Conservation (phyloP, 768 basidiomycete genomes). For the Trametes villosa region DNA sequence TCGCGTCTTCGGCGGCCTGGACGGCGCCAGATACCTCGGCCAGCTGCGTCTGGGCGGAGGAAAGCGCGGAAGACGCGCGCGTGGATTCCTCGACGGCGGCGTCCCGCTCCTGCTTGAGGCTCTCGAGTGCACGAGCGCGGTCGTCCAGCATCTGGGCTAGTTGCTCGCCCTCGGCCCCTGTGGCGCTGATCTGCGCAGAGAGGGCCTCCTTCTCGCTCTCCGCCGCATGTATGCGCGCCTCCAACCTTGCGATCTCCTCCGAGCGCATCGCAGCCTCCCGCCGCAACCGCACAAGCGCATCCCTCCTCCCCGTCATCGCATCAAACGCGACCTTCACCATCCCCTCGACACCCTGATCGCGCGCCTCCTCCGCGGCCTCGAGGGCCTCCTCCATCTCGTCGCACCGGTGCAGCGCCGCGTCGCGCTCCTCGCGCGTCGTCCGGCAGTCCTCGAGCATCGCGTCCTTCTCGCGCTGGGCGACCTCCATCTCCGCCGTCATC, state of each 20-base stretch:
- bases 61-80: neutral
- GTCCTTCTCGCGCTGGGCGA: conserved; percentile 65
- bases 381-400: conserved; percentile 69
- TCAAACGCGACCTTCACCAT: conserved; percentile 31
- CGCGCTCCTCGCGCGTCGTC: conserved; percentile 72
- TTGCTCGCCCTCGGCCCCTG: conserved; percentile 5
- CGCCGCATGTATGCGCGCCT: conserved; percentile 14
- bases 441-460: conserved; percentile 88
- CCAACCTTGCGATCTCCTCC: neutral
- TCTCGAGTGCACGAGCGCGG: neutral
- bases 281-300: neutral
- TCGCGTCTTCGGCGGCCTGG: conserved; percentile 14
- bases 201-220: conserved; percentile 9
- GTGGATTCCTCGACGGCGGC: neutral
- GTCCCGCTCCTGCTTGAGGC: conserved; percentile 3
- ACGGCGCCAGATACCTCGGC: neutral
- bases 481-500: conserved; percentile 71
- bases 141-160: conserved; percentile 6
- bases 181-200: neutral
- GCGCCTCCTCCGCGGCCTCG: conserved; percentile 43
- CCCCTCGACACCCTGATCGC: conserved; percentile 30
- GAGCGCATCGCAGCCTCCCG: neutral
- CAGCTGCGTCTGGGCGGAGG: conserved; percentile 12
- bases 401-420: conserved; percentile 57
- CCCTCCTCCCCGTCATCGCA: conserved; percentile 15